phyloP scores from a whole-genome alignment of 805 yeast species.

The Priceomyces castillae region DNA sequence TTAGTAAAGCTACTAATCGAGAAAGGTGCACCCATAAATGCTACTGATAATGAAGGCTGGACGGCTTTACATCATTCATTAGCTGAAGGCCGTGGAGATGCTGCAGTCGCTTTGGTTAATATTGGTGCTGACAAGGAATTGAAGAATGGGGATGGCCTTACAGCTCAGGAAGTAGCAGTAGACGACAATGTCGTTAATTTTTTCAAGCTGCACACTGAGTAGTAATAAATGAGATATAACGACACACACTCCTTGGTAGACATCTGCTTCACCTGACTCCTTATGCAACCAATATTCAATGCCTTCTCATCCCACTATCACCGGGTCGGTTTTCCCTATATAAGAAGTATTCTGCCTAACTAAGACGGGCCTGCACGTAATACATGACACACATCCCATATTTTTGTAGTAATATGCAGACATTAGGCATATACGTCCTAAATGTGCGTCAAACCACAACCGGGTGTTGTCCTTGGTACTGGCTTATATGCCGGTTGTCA shows the following conservation, averaged over 20 bases:
- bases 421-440: no score
- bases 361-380: not conserved
- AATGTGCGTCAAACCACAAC: not conserved
- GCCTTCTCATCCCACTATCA: not conserved
- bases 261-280: no score
- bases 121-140: constrained; percentile 63
- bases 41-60: constrained; percentile 79
- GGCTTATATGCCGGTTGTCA: no score
- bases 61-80: constrained; percentile 86
- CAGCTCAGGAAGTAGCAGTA: constrained; percentile 33
- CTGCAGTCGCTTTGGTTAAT: constrained; percentile 58
- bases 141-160: constrained; percentile 51
- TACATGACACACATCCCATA: not conserved
- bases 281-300: not conserved
- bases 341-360: not conserved
- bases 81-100: constrained; percentile 86
- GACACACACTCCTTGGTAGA: no score
- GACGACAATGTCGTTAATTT: constrained; percentile 26
- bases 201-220: not conserved
- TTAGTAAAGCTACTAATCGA: constrained; percentile 52
- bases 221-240: no score
- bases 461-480: not conserved
- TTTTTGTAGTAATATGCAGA: no score
- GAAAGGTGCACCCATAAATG: constrained; percentile 52
- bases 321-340: not conserved